A percentile compares a stretch with the other conserved stretches of the same genome.
Conservation (phyloP, 225 moss, liverwort and hornwort species). For the Bryoerythrophyllum caledonicum region DNA sequence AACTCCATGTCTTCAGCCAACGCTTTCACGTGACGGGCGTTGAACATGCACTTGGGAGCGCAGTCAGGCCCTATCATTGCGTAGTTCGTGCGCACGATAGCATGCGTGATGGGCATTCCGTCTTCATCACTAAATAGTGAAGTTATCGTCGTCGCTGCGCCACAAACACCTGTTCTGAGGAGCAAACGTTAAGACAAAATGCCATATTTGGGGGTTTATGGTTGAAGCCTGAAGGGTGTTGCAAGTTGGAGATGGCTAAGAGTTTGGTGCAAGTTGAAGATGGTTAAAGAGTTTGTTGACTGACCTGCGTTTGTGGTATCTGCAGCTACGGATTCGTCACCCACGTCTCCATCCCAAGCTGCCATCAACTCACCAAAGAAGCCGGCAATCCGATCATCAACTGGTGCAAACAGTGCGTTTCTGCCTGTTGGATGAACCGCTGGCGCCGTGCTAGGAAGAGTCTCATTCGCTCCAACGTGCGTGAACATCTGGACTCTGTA, state of each 20-base stretch:
- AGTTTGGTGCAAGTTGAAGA: not conserved
- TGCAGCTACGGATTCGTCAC: conserved; percentile 38
- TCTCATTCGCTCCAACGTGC: conserved; percentile 18
- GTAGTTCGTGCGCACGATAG: conserved; percentile 39
- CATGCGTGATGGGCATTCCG: conserved; percentile 21
- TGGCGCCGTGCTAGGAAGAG: conserved; percentile 23
- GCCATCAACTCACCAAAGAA: conserved; percentile 1
- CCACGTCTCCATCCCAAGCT: conserved; percentile 29
- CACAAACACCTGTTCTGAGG: conserved; percentile 21
- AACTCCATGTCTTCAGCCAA: conserved; percentile 23
- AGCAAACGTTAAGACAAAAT: not conserved
- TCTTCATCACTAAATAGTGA: conserved; percentile 29
- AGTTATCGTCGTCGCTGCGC: not conserved
- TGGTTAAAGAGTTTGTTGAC: not conserved
- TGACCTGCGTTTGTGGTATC: conserved; percentile 41
- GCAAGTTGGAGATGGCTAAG: too few species aligned
- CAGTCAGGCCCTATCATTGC: conserved; percentile 47
- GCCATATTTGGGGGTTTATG: not conserved
- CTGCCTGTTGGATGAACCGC: conserved; percentile 24
- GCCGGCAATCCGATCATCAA: not conserved
- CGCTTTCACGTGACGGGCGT: not conserved
- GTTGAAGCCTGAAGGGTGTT: too few species aligned
- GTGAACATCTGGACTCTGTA: conserved; percentile 28
- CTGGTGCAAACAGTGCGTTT: not conserved
- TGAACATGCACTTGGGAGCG: conserved; percentile 29